phyloP scores from a whole-genome alignment of 371 early-diverging fungal genomes.

The Mortierella sp. region DNA sequence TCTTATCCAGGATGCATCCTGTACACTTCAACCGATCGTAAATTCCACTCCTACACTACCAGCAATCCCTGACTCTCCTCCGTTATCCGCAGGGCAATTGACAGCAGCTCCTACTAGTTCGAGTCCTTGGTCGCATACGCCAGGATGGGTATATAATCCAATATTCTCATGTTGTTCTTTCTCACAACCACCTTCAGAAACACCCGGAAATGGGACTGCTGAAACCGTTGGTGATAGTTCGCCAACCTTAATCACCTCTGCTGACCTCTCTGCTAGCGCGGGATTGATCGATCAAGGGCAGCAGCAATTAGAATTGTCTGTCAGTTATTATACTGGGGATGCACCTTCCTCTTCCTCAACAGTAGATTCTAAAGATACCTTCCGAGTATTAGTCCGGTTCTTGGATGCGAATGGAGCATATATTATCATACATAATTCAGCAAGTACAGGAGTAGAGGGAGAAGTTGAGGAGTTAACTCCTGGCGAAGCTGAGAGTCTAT shows the following conservation, averaged over 20 bases:
- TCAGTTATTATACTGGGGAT: constrained; percentile 47
- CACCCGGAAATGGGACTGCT: neutral
- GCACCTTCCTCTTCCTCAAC: neutral
- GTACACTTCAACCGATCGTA: constrained; percentile 30
- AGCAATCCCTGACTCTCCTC: constrained; percentile 18
- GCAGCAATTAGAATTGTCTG: constrained; percentile 39
- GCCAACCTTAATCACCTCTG: constrained; percentile 41
- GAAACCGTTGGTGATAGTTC: neutral
- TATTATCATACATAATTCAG: constrained; percentile 3
- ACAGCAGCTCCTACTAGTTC: constrained; percentile 21
- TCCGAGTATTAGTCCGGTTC: constrained; percentile 35
- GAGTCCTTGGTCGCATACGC: constrained; percentile 47
- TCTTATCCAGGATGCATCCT: constrained; percentile 39
- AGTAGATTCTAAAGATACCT: constrained; percentile 14
- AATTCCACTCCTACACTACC: constrained; percentile 17
- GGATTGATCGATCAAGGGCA: constrained; percentile 39
- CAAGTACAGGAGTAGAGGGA: neutral
- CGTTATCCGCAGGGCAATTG: constrained; percentile 34
- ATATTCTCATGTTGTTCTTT: constrained; percentile 51
- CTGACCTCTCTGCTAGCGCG: constrained; percentile 31
- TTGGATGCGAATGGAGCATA: constrained; percentile 37
- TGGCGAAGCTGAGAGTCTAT: constrained; percentile 34
- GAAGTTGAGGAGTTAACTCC: constrained; percentile 13
- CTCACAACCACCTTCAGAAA: constrained; percentile 2
- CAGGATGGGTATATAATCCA: constrained; percentile 53